Base-by-base conservation (phyloP, 768 basidiomycete genomes). In the Termitomyces sp. region DNA sequence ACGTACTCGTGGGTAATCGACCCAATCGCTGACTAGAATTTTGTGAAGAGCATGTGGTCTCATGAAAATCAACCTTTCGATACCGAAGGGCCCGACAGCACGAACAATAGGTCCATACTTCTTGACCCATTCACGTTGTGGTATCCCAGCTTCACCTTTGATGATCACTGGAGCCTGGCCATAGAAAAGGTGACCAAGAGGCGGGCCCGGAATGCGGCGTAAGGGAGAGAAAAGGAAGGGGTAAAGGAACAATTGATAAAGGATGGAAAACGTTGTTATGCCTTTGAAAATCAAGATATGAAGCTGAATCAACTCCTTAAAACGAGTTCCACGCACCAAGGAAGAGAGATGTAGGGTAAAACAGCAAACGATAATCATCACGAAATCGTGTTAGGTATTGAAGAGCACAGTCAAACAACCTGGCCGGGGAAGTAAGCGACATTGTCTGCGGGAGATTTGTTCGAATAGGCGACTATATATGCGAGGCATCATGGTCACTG, bases 41-140 rank as follows among this genome's bases (percentile, higher is more conserved):
- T 77, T 72, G 7, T 77, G 72, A 20, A 79, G 60, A 0, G 79
- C 76, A 37, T 77, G 77, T 5, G 80, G 75, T 31, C 68, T 69
- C 65, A 75, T 69, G 63, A 78, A 75, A 7, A 80, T 72, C 18
- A 82, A 59, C 16, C 78, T 70, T 60, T 81, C 79, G 18, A 77
- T 68, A 5, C 79, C 80, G 13, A 82, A 18, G 0, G 76, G 74
- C 1, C 81, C 80, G n/a, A 80, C 73, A 24, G 72, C 66, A 34
- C 78, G 75, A 6, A 81, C 73, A 16, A 75, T 70, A 4, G 76
- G 69, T 1, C 80, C 79, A 55, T 79, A 70, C 28, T 74, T 55
- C 60, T 81, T 79, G 44, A 74, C 73, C 79, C 79, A 81, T 62
- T 73, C 70, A 50, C 75, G 73, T 49, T 78, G 77, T 1, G 75